Evolutionary conservation across 2,329 filamentous ascomycete genomes (phyloP).

Genomic region (Hysterium pulicare): DNA sequence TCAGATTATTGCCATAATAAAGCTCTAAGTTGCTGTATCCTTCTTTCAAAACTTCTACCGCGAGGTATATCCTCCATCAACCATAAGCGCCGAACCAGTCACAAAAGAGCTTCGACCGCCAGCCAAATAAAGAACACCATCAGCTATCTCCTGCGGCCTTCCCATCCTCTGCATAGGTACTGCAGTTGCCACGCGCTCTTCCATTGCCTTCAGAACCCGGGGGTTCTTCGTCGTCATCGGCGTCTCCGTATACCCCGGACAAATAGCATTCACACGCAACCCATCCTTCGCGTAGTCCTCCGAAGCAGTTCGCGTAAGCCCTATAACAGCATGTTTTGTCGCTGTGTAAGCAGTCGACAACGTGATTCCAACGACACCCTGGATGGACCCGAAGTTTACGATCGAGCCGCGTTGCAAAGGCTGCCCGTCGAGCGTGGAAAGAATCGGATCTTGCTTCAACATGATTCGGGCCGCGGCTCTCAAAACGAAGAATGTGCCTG

Average conservation of each 20-base stretch:
- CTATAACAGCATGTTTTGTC: constrained; percentile 43
- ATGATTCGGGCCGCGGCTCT: constrained; percentile 42
- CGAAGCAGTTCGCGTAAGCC: constrained; percentile 42
- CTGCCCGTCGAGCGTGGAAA: constrained; percentile 34
- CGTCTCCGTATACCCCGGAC: constrained; percentile 24
- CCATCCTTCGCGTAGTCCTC: constrained; percentile 44
- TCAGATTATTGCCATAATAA: no score
- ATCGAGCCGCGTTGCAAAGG: constrained; percentile 32
- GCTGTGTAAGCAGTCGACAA: constrained; percentile 35
- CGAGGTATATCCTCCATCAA: constrained; percentile 9
- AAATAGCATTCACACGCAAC: constrained; percentile 38
- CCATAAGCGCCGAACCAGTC: constrained; percentile 19
- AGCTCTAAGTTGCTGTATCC: no score
- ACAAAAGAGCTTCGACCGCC: constrained; percentile 25
- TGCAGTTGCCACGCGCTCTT: constrained; percentile 18
- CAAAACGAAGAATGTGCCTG: constrained; percentile 43
- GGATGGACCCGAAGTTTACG: constrained; percentile 38
- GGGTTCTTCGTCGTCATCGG: constrained; percentile 19
- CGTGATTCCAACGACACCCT: constrained; percentile 40
- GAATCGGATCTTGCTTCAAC: constrained; percentile 43
- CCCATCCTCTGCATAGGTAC: constrained; percentile 25
- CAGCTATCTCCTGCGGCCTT: constrained; percentile 21
- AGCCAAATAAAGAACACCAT: constrained; percentile 24
- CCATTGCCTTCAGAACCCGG: constrained; percentile 20
- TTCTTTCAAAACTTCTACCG: no score